phyloP scores from a whole-genome alignment of 2,329 filamentous ascomycete genomes.

The Penicillium frequentans region DNA sequence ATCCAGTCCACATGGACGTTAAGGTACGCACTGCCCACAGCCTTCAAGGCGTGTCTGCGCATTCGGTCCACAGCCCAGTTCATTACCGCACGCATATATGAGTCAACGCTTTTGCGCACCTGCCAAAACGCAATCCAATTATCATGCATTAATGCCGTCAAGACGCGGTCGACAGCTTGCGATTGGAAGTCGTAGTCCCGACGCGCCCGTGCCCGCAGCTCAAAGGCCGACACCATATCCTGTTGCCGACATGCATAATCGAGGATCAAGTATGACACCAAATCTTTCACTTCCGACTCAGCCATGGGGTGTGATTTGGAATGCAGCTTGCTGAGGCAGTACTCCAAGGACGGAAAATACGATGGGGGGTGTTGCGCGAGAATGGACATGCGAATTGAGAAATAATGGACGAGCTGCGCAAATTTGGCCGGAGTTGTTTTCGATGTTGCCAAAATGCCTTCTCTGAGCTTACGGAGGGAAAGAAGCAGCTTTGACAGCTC shows the following conservation, averaged over 20 bases:
- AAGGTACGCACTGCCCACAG: slow-evolving; percentile 79
- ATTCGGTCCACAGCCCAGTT: slow-evolving; percentile 77
- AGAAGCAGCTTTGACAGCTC: slow-evolving; percentile 74
- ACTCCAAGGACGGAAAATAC: slow-evolving; percentile 82
- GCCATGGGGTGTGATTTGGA: slow-evolving; percentile 64
- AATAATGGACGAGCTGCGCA: slow-evolving; percentile 84
- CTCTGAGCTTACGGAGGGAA: slow-evolving; percentile 86
- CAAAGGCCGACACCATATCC: slow-evolving; percentile 72
- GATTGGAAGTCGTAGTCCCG: slow-evolving; percentile 61
- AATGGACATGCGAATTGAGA: slow-evolving; percentile 82
- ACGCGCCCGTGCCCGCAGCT: slow-evolving; percentile 55
- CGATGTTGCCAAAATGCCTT: slow-evolving; percentile 74
- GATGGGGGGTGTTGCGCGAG: slow-evolving; percentile 80
- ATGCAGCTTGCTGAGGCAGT: slow-evolving; percentile 74
- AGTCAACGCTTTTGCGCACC: slow-evolving; percentile 71
- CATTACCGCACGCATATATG: slow-evolving; percentile 75
- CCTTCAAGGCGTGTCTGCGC: slow-evolving; percentile 76
- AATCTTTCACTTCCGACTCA: slow-evolving; percentile 72
- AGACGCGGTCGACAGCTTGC: slow-evolving; percentile 65
- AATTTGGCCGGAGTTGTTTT: slow-evolving; percentile 76
- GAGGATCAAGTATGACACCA: slow-evolving; percentile 76
- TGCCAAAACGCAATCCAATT: slow-evolving; percentile 80
- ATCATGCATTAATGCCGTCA: slow-evolving; percentile 72
- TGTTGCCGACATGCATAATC: slow-evolving; percentile 84
- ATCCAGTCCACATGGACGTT: slow-evolving; percentile 71